Base-by-base conservation (phyloP, 2,329 filamentous ascomycete genomes). In the Aschersonia sp. region DNA sequence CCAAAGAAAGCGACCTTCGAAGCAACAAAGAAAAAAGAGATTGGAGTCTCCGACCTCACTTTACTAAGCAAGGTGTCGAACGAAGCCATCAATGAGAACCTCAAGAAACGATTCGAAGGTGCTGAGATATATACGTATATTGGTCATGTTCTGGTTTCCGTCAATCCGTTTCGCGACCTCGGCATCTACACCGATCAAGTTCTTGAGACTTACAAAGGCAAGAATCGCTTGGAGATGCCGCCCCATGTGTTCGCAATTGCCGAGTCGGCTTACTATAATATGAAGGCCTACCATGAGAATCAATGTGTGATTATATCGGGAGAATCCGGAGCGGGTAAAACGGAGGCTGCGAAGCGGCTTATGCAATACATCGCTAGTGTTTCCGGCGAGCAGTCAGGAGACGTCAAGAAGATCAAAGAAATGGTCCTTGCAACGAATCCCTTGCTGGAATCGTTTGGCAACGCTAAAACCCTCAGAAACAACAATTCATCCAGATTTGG, bases 361-460 rank as follows among this genome's bases (percentile, higher is more conserved):
- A 98, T 98, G 90, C 92, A 98, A 69, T 98, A 98, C 68, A 97
- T 98, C 64, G 92, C 92, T 55, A 97, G 83, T 63, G 90, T 97
- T 7, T 97, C 92, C 1, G 89, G 88, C 42, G 87, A 88, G 53
- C 71, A 72, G 55, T 82, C 87, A 56, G 85, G 84, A 50, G 87
- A 89, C 46, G 96, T 97, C 62, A 84, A 97, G 67, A 79, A 95
- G 66, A 94, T 92, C 64, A 98, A 97, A 73, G 89, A 98, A 68
- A 98, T 97, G 90, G 90, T 97, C 66, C 77, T 97, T 67, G 92
- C 92, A 61, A 98, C 92, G 51, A 98, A 98, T 66, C 92, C 92
- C 45, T 69, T 98, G 55, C 79, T 98, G 22, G 92, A 98, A 67
- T 96, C 90, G 1, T 98, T 98, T 59, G 92, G 92, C 61, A 98